phyloP scores from a whole-genome alignment of 1,284 basidiomycete species.

The Cryptococcus floricola region DNA sequence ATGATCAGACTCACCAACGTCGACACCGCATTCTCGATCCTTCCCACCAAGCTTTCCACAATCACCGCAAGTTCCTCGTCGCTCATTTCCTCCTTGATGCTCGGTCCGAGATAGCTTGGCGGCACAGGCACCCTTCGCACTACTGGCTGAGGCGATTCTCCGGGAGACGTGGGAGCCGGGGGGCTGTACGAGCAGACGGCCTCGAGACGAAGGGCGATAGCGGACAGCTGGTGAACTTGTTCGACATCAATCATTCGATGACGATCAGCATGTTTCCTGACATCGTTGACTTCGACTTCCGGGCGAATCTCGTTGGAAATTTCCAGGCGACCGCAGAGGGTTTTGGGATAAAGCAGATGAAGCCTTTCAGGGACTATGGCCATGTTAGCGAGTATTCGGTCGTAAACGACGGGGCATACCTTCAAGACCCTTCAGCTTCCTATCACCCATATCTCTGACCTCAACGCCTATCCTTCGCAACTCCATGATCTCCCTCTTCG shows the following conservation, averaged over 20 bases:
- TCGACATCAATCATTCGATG: constrained; percentile 66
- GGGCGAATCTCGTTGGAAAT: constrained; percentile 53
- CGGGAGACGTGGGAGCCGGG: constrained; percentile 16
- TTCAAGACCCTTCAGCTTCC: constrained; percentile 90
- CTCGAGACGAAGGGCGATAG: constrained; percentile 78
- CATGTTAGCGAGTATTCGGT: background rate
- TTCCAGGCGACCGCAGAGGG: constrained; percentile 69
- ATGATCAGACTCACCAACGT: constrained; percentile 52
- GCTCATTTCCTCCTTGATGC: constrained; percentile 65
- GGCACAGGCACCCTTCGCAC: constrained; percentile 50
- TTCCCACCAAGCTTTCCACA: constrained; percentile 67
- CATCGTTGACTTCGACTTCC: constrained; percentile 51
- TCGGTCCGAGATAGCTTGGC: constrained; percentile 65
- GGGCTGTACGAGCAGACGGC: constrained; percentile 63
- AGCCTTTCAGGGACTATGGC: constrained; percentile 69
- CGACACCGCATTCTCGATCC: constrained; percentile 76
- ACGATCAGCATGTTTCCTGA: constrained; percentile 55
- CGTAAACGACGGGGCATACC: constrained; percentile 24
- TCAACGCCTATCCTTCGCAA: constrained; percentile 66
- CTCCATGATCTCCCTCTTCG: constrained; percentile 47
- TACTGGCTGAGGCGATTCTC: constrained; percentile 1
- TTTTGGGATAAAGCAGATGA: constrained; percentile 75
- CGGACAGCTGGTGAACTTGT: constrained; percentile 72
- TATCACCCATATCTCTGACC: constrained; percentile 73
- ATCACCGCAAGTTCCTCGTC: constrained; percentile 72